phyloP scores from a whole-genome alignment of 2,329 filamentous ascomycete species.

The Microthyrium microscopicum region DNA sequence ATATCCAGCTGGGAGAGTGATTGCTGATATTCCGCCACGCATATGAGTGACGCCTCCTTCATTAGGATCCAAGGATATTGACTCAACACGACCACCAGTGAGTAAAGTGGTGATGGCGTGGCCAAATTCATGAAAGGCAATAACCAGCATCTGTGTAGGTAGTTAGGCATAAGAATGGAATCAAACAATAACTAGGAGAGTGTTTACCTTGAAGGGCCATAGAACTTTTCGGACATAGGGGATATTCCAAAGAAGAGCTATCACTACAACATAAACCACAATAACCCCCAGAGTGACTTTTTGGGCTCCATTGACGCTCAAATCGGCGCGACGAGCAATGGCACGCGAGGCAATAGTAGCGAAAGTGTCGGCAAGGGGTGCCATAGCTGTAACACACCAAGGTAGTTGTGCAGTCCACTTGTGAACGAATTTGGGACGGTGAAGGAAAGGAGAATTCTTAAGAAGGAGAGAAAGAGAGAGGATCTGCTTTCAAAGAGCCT shows the following conservation, averaged over 20 bases:
- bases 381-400: no score
- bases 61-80: slow-evolving; percentile 56
- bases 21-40: slow-evolving; percentile 50
- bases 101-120: slow-evolving; percentile 57
- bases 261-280: slow-evolving; percentile 52
- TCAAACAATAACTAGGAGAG: slow-evolving; percentile 3
- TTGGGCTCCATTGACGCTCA: slow-evolving; percentile 51
- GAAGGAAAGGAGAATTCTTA: no score
- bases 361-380: slow-evolving; percentile 1
- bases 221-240: slow-evolving; percentile 58
- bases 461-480: no score
- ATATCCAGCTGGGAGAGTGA: slow-evolving; percentile 65
- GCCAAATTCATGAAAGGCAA: slow-evolving; percentile 66
- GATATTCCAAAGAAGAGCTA: slow-evolving; percentile 64
- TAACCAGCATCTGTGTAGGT: slow-evolving; percentile 51
- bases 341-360: slow-evolving; percentile 11
- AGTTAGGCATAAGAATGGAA: slow-evolving; percentile 7
- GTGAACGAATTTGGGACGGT: no score
- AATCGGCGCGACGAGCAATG: slow-evolving; percentile 33
- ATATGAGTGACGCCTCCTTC: slow-evolving; percentile 69
- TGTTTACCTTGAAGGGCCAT: slow-evolving; percentile 61
- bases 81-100: slow-evolving; percentile 58
- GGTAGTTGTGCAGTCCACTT: no score
- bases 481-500: no score
- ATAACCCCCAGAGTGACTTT: slow-evolving; percentile 56